phyloP scores from a whole-genome alignment of 306 rosid genomes.

The Sindora glabra region DNA sequence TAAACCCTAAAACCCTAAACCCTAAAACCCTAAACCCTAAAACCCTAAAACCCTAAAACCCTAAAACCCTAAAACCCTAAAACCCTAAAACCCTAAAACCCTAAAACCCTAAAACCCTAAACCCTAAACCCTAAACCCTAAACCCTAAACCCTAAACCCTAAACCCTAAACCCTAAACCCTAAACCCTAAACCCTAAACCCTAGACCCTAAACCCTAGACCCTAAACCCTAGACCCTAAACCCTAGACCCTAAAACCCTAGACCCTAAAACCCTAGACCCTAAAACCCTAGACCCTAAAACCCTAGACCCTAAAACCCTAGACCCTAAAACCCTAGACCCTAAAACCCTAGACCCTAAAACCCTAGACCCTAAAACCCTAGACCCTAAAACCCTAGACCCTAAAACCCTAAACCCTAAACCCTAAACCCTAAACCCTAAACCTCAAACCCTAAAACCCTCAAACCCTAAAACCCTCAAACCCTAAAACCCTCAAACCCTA shows the following conservation, averaged over 20 bases:
- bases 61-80: neutral
- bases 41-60: neutral
- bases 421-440: conserved; percentile 2
- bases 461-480: neutral
- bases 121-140: neutral
- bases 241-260: conserved; percentile 4
- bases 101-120: neutral
- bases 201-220: conserved; percentile 2
- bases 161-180: conserved; percentile 2
- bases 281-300: neutral
- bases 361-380: conserved; percentile 6
- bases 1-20: conserved; percentile 1
- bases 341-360: conserved; percentile 3
- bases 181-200: conserved; percentile 5
- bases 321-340: conserved; percentile 9
- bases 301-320: conserved; percentile 6
- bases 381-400: conserved; percentile 7
- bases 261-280: conserved; percentile 1
- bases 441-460: neutral
- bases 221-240: neutral
- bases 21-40: conserved; percentile 1
- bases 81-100: neutral
- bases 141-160: neutral
- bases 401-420: neutral
- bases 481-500: neutral